A percentile compares a stretch with the other conserved stretches of the same genome.
phyloP scores from a whole-genome alignment of 2,329 filamentous ascomycete species.

The Trichoderma koningiopsis region DNA sequence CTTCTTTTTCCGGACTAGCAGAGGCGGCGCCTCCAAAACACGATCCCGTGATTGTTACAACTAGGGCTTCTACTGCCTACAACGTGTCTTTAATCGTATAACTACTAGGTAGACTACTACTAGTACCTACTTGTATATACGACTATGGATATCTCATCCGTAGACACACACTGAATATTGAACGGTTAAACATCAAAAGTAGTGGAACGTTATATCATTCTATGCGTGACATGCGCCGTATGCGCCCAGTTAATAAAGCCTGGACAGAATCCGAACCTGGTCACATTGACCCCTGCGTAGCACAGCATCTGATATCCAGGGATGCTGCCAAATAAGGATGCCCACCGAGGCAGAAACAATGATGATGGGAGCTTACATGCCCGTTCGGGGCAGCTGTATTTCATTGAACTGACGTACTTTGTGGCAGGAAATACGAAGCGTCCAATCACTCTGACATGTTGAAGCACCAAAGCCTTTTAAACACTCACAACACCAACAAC shows the following conservation, averaged over 20 bases:
- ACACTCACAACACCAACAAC: background rate
- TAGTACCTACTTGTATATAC: background rate
- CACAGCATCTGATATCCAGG: background rate
- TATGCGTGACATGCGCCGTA: background rate
- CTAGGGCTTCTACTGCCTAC: background rate
- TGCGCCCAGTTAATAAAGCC: background rate
- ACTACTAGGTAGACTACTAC: too few relatives aligned
- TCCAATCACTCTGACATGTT: background rate
- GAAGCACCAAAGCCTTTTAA: background rate
- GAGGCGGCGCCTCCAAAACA: background rate
- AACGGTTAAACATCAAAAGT: background rate
- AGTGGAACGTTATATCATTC: background rate
- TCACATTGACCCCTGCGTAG: background rate
- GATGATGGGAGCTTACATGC: background rate
- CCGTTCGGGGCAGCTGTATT: background rate
- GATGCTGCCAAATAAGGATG: background rate
- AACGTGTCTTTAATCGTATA: background rate
- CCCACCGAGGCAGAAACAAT: background rate
- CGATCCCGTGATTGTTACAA: constrained; percentile 16
- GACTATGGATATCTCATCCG: too few relatives aligned
- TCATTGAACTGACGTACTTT: background rate
- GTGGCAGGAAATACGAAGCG: background rate
- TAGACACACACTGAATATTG: background rate
- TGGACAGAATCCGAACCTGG: background rate
- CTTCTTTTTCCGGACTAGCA: constrained; percentile 26